A percentile compares a stretch with the other conserved stretches of the same genome.
These are phyloP conservation scores for Elsinoe necatrix DNA, from an alignment of 2,329 filamentous ascomycete genomes.

Conservation along the genomic window DNA sequence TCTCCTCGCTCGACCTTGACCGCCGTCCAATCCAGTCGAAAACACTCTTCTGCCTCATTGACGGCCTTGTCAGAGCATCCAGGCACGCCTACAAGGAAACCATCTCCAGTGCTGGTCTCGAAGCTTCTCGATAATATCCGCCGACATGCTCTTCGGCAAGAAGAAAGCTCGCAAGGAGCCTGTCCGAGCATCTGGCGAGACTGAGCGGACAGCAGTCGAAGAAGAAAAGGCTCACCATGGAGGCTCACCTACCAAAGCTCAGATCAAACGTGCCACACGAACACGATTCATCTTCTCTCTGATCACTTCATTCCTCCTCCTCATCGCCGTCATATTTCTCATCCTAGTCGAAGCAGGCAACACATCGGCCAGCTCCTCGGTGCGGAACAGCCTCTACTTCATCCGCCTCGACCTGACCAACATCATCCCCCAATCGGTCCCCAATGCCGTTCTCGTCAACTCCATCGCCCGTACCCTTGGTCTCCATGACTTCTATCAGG, in stretches of 20 bases:
- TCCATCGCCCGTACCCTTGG: conserved; percentile 78
- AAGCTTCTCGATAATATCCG: neutral
- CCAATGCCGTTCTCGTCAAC: conserved; percentile 70
- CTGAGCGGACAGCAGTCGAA: conserved; percentile 4
- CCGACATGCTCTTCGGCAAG: conserved; percentile 3
- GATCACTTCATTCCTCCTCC: conserved; percentile 59
- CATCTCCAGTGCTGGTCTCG: neutral
- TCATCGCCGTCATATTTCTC: conserved; percentile 67
- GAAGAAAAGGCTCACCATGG: conserved; percentile 16
- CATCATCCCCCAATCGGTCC: conserved; percentile 65
- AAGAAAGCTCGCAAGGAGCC: conserved; percentile 7
- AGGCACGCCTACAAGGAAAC: neutral
- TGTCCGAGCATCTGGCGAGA: conserved; percentile 3
- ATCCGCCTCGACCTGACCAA: conserved; percentile 75
- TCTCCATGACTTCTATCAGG: conserved; percentile 88
- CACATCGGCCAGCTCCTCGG: conserved; percentile 48
- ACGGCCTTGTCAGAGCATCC: neutral
- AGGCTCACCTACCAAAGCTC: conserved; percentile 27
- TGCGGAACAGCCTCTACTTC: conserved; percentile 68
- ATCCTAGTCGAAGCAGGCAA: conserved; percentile 75
- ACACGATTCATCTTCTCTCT: conserved; percentile 54
- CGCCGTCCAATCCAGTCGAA: neutral
- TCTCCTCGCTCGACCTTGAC: neutral
- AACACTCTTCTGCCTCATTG: neutral
- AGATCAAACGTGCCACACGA: conserved; percentile 43